Evolutionary conservation across 1,139 yeast species (phyloP), one percentile per base, ranked within the genome.

Genomic region (Taphrina wiesneri): DNA sequence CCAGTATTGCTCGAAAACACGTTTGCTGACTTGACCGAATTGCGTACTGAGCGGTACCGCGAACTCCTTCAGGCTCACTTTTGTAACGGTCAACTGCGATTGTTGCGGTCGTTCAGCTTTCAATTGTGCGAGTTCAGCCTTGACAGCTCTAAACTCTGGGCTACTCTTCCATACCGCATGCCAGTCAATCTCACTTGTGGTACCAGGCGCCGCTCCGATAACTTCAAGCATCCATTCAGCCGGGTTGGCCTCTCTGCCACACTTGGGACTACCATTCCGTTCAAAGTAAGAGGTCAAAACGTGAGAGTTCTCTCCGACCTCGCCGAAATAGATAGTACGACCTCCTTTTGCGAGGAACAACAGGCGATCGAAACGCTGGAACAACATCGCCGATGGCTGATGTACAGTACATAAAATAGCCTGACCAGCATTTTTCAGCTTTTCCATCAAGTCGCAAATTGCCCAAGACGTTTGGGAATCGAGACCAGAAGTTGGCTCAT

Each of bases 401-500:
- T 88, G 95, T 70, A 88, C 88, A 13, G 95, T 88, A 78, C 93
- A 88, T 74, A 88, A 77, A 72, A 88, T 86, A 51, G 96, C 92
- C 77, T 88, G 96, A 28, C 96, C 96, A 71, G 85, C 86, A 74
- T 84, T 80, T 23, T 93, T 88, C 67, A 88, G 80, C 74, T 85
- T 86, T 76, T 90, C 83, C 83, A 88, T 83, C 75, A 89, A 80
- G 74, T 86, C 85, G 75, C 90, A 85, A 72, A 88, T 85, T 25
- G 93, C 85, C 96, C 96, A 88, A 7, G 96, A 96, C 67, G 96
- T 87, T 77, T 90, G 96, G 26, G 96, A 89, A 75, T 90, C 96
- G 71, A 90, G 81, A 74, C 97, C 97, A 5, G 96, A 90, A 25
- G 97, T 90, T 9, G 97, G 97, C 75, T 90, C 97, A 78, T 90